Percentiles rank a stretch among this genome's conserved stretches.
These are phyloP conservation scores for Plasmodium chabaudi DNA, from an alignment of 169 alveolate genomes.

Conservation along the genomic window DNA sequence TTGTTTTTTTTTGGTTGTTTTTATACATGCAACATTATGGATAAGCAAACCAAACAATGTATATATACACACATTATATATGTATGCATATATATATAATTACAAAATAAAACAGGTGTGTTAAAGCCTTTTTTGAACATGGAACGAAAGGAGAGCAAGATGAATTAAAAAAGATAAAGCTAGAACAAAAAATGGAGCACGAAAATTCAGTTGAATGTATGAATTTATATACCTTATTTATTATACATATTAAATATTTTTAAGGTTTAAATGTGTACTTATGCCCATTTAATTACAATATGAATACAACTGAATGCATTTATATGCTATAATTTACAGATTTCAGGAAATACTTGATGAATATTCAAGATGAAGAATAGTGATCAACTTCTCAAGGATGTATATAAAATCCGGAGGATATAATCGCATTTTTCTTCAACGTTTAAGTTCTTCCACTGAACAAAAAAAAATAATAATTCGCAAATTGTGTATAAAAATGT, in stretches of 20 bases:
- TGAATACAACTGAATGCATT: neutral
- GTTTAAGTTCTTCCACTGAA: constrained; percentile 66
- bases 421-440: constrained; percentile 72
- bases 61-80: neutral
- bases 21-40: neutral
- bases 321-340: constrained; percentile 25
- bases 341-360: constrained; percentile 68
- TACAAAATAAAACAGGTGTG: constrained; percentile 33
- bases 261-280: too few relatives aligned
- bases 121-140: constrained; percentile 63
- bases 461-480: constrained; percentile 13
- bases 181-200: constrained; percentile 38
- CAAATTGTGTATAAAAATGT: too few relatives aligned
- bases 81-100: constrained; percentile 5
- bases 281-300: too few relatives aligned
- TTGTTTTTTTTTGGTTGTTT: neutral
- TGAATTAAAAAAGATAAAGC: constrained; percentile 48
- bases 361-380: constrained; percentile 4
- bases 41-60: too few relatives aligned
- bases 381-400: constrained; percentile 21
- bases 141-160: constrained; percentile 43
- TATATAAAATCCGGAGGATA: constrained; percentile 46
- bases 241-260: too few relatives aligned
- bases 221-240: neutral
- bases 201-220: constrained; percentile 64